Percentiles rank a stretch among this genome's conserved stretches.
Conservation (phyloP, 179 eudicot genomes). For the Corrigiola litoralis region DNA sequence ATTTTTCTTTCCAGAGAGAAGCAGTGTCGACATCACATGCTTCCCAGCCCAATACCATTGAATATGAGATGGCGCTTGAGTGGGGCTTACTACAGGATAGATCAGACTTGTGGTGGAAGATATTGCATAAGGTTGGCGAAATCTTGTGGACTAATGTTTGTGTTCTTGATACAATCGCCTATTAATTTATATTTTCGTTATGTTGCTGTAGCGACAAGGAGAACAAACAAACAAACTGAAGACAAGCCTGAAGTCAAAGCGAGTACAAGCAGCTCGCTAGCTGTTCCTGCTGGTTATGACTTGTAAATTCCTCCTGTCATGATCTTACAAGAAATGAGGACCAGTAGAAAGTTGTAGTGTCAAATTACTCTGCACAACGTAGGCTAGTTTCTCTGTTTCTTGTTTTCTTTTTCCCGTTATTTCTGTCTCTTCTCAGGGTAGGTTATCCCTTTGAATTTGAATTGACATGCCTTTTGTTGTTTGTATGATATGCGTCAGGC, state of each 20-base stretch:
- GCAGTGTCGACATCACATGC: slow-evolving; percentile 84
- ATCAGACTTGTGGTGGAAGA: slow-evolving; percentile 45
- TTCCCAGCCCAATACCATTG: slow-evolving; percentile 69
- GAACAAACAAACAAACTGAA: slow-evolving; percentile 3
- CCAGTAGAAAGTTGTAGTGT: too few relatives aligned
- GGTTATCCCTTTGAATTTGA: too few relatives aligned
- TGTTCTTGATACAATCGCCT: background rate
- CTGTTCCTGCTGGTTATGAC: too few relatives aligned
- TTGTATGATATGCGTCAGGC: too few relatives aligned
- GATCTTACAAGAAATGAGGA: too few relatives aligned
- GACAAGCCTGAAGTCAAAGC: slow-evolving; percentile 12
- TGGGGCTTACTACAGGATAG: slow-evolving; percentile 63
- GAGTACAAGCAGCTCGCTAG: too few relatives aligned
- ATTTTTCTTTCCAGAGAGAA: slow-evolving; percentile 36
- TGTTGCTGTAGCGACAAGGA: slow-evolving; percentile 19
- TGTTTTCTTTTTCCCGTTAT: too few relatives aligned
- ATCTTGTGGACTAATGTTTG: background rate
- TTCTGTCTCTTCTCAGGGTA: too few relatives aligned
- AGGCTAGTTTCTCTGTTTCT: too few relatives aligned
- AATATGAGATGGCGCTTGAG: slow-evolving; percentile 77
- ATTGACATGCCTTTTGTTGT: too few relatives aligned
- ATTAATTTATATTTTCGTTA: background rate
- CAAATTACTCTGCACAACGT: too few relatives aligned
- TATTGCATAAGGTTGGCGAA: slow-evolving; percentile 42
- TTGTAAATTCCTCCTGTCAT: too few relatives aligned